These are phyloP conservation scores for Isabelozyma rhagii DNA, from an alignment of 805 yeast genomes.

Conservation along the genomic window DNA sequence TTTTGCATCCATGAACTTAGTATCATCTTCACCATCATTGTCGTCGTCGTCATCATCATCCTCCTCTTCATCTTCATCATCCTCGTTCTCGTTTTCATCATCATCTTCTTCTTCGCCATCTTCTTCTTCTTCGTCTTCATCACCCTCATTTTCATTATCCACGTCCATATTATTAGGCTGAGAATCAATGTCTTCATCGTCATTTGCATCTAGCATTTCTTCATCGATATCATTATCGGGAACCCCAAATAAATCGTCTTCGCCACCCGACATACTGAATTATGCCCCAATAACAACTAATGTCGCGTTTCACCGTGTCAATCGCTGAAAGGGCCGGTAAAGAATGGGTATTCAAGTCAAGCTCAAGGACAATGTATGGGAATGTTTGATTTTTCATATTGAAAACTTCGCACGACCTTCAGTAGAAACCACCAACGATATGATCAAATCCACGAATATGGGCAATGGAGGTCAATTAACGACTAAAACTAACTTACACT, in stretches of 20 bases:
- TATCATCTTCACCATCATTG: conserved; percentile 15
- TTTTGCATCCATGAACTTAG: conserved; percentile 12
- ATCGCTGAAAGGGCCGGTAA: background rate
- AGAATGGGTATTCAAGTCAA: background rate
- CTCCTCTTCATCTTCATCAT: conserved; percentile 15
- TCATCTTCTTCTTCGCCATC: conserved; percentile 23
- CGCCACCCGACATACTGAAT: conserved; percentile 7
- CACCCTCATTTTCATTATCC: conserved; percentile 18
- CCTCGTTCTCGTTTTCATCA: conserved; percentile 14
- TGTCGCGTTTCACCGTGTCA: too few relatives aligned
- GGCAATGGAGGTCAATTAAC: too few relatives aligned
- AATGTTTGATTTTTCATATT: background rate
- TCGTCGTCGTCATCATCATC: conserved; percentile 15
- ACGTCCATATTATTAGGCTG: conserved; percentile 15
- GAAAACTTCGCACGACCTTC: conserved; percentile 7
- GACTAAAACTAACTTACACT: conserved; percentile 8
- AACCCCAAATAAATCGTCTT: conserved; percentile 27
- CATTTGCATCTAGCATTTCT: conserved; percentile 11
- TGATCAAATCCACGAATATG: too few relatives aligned
- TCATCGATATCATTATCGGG: conserved; percentile 11
- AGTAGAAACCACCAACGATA: too few relatives aligned
- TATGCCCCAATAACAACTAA: background rate
- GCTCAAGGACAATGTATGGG: background rate
- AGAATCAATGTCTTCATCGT: conserved; percentile 15
- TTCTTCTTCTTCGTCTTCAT: conserved; percentile 24